Evolutionary conservation across 208 protist species (phyloP).

Genomic region (Acanthamoeba sp.): DNA sequence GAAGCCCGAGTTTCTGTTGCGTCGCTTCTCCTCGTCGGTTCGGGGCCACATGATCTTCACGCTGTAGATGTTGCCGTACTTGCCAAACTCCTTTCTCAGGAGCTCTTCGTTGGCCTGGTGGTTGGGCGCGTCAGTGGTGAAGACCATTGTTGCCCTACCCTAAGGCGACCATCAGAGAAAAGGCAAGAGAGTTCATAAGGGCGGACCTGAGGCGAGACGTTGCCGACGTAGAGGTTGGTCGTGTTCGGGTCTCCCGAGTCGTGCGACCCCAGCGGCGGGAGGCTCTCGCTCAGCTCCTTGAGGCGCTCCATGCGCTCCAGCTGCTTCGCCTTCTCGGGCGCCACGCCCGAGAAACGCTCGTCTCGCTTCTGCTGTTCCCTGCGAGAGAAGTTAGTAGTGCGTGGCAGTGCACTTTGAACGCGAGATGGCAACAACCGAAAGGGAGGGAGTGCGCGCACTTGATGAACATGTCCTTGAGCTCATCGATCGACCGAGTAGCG

Average conservation of each 20-base stretch:
- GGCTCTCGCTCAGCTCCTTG: constrained; percentile 12
- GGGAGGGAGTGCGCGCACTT: neutral
- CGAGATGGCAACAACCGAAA: neutral
- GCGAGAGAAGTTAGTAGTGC: neutral
- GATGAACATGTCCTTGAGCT: constrained; percentile 53
- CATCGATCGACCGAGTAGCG: neutral
- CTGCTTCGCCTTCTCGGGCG: constrained; percentile 38
- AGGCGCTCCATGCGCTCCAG: neutral
- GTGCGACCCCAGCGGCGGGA: constrained; percentile 14
- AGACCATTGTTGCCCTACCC: too few relatives aligned
- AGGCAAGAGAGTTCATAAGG: neutral
- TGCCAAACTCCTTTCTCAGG: constrained; percentile 74
- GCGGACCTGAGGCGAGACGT: constrained; percentile 51
- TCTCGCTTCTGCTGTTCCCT: constrained; percentile 39
- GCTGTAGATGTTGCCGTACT: constrained; percentile 71
- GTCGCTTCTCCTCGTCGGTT: constrained; percentile 78
- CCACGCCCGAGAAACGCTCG: constrained; percentile 15
- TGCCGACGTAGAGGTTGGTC: constrained; percentile 84
- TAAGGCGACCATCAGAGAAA: neutral
- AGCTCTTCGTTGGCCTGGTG: constrained; percentile 76
- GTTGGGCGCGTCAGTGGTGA: neutral
- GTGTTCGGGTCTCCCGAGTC: constrained; percentile 72
- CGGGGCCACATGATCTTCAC: constrained; percentile 85
- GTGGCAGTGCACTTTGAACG: neutral
- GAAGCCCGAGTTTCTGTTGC: constrained; percentile 79